A percentile compares a stretch with the other conserved stretches of the same genome.
Conservation (phyloP, 2,329 filamentous ascomycete genomes). For the Pseudogymnoascus destructans region DNA sequence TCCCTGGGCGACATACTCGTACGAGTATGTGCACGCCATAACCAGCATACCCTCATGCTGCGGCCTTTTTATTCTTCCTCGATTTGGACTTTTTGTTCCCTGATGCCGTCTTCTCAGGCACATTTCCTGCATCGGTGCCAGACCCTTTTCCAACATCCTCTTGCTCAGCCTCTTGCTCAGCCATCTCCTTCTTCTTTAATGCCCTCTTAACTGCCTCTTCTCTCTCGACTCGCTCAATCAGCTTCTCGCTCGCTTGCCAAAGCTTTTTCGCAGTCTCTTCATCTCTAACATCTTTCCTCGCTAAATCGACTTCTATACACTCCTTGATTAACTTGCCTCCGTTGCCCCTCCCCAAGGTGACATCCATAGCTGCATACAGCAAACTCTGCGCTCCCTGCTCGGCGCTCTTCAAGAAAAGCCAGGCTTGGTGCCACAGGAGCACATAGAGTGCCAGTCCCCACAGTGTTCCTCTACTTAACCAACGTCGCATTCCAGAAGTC, state of each 20-base stretch:
- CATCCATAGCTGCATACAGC: slow-evolving; percentile 75
- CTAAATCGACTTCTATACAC: slow-evolving; percentile 62
- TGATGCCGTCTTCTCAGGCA: neutral
- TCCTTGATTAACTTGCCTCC: slow-evolving; percentile 77
- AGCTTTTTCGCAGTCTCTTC: slow-evolving; percentile 70
- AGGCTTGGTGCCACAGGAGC: slow-evolving; percentile 64
- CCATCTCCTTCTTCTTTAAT: slow-evolving; percentile 28
- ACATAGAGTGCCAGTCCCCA: slow-evolving; percentile 69
- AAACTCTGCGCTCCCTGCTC: slow-evolving; percentile 77
- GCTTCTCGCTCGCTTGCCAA: slow-evolving; percentile 78
- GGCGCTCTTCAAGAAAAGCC: slow-evolving; percentile 78
- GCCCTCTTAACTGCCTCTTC: slow-evolving; percentile 48
- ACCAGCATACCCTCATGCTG: neutral
- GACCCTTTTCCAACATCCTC: slow-evolving; percentile 15
- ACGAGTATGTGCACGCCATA: neutral
- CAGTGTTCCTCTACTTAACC: slow-evolving; percentile 73
- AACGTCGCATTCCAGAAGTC: slow-evolving; percentile 77
- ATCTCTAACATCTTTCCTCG: slow-evolving; percentile 61
- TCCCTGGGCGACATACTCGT: neutral
- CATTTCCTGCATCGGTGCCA: neutral
- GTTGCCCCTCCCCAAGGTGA: slow-evolving; percentile 45
- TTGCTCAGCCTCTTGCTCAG: slow-evolving; percentile 21
- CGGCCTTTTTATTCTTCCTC: neutral
- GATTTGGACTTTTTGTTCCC: neutral
- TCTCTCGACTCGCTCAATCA: slow-evolving; percentile 73